These are phyloP conservation scores for Trichoderma asperellum DNA, from an alignment of 2,329 filamentous ascomycete species.

Conservation along the genomic window DNA sequence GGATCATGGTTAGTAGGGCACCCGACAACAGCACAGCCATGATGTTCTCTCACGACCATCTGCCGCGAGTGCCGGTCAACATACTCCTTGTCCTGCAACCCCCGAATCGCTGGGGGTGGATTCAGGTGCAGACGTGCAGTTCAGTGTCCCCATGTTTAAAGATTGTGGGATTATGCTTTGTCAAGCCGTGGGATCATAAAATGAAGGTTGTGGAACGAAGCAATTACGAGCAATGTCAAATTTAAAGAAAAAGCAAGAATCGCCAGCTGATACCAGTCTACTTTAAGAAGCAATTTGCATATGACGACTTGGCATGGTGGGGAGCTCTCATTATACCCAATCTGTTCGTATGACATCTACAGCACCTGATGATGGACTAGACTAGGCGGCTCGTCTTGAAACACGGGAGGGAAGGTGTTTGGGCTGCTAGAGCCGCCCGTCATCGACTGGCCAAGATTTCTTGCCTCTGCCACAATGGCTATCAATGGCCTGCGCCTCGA, in stretches of 20 bases:
- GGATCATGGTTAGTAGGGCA: not conserved
- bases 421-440: conserved; percentile 13
- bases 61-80: conserved; percentile 34
- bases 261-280: conserved; percentile 3
- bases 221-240: conserved; percentile 16
- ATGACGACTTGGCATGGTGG: conserved; percentile 13
- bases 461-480: conserved; percentile 25
- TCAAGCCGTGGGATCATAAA: not conserved
- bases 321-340: conserved; percentile 14
- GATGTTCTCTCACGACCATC: not conserved
- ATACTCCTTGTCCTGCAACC: conserved; percentile 60
- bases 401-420: conserved; percentile 16
- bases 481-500: conserved; percentile 7
- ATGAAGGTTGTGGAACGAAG: not conserved
- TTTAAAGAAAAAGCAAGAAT: not conserved
- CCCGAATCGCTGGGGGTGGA: conserved; percentile 56
- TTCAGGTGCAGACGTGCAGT: conserved; percentile 50
- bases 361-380: not conserved
- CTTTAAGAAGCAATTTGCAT: conserved; percentile 19
- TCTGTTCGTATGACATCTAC: conserved; percentile 13
- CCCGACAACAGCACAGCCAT: not conserved
- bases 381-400: conserved; percentile 19
- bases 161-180: not conserved
- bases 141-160: conserved; percentile 8
- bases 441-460: conserved; percentile 22